These are phyloP conservation scores for Echeveria elegans DNA, from an alignment of 164 flowering plant species.

Conservation along the genomic window DNA sequence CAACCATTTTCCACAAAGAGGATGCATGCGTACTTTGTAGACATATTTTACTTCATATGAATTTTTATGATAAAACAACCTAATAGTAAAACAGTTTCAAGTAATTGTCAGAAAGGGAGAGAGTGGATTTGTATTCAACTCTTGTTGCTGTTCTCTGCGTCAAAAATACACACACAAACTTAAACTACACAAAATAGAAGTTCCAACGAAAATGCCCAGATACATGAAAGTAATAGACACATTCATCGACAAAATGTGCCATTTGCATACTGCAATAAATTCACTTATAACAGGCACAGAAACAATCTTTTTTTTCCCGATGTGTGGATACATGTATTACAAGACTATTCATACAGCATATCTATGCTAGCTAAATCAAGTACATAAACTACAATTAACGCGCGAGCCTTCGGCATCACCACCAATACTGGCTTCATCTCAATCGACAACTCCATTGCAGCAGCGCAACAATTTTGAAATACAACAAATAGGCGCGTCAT, in stretches of 20 bases:
- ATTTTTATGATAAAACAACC: background rate
- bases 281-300: background rate
- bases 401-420: no score
- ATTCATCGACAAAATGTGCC: background rate
- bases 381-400: no score
- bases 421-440: no score
- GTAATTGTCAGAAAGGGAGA: conserved; percentile 71
- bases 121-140: conserved; percentile 53
- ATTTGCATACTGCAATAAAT: background rate
- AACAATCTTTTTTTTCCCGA: conserved; percentile 41
- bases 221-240: background rate
- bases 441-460: conserved; percentile 27
- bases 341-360: no score
- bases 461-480: background rate
- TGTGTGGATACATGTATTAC: no score
- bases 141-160: conserved; percentile 65
- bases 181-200: background rate
- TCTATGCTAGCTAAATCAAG: conserved; percentile 79
- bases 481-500: background rate
- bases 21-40: no score
- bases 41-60: no score
- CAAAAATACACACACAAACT: background rate
- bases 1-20: no score
- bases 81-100: background rate
- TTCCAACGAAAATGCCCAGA: no score